phyloP scores from a whole-genome alignment of 768 basidiomycete genomes.

The Tricholoma sp. region DNA sequence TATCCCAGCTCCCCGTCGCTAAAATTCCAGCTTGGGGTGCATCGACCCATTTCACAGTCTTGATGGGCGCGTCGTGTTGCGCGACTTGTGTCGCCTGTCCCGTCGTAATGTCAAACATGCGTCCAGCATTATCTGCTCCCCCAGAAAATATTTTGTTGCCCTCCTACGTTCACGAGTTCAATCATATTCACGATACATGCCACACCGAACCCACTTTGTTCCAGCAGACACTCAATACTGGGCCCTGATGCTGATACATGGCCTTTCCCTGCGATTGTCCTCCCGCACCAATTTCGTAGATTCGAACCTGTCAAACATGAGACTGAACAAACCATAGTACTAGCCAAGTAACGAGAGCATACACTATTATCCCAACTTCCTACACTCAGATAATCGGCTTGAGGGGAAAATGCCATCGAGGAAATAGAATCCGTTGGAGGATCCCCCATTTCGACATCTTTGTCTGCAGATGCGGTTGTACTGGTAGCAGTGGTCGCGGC shows the following conservation, averaged over 20 bases:
- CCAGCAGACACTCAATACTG: constrained; percentile 87
- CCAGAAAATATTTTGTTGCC: constrained; percentile 89
- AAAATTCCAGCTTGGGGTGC: constrained; percentile 69
- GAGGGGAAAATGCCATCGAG: constrained; percentile 75
- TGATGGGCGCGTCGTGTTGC: constrained; percentile 86
- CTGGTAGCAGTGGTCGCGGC: constrained; percentile 23
- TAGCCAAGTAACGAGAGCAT: constrained; percentile 17
- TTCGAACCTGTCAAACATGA: constrained; percentile 59
- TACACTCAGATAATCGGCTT: constrained; percentile 86
- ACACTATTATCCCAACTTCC: constrained; percentile 95
- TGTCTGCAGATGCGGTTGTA: constrained; percentile 46
- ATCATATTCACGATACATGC: background rate
- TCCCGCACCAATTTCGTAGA: constrained; percentile 82
- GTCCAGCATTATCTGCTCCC: constrained; percentile 93
- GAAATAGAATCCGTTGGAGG: constrained; percentile 88
- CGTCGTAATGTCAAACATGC: constrained; percentile 86
- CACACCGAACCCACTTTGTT: constrained; percentile 57
- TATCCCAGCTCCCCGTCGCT: constrained; percentile 97
- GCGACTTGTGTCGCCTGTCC: constrained; percentile 81
- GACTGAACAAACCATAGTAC: constrained; percentile 7
- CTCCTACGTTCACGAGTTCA: constrained; percentile 46
- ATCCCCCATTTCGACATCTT: constrained; percentile 77
- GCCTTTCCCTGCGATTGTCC: constrained; percentile 87
- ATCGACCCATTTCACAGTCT: constrained; percentile 77
- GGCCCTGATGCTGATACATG: constrained; percentile 86